A percentile compares a stretch with the other conserved stretches of the same genome.
Conservation (phyloP, 2,329 filamentous ascomycete species). For the Simplicillium sp. region DNA sequence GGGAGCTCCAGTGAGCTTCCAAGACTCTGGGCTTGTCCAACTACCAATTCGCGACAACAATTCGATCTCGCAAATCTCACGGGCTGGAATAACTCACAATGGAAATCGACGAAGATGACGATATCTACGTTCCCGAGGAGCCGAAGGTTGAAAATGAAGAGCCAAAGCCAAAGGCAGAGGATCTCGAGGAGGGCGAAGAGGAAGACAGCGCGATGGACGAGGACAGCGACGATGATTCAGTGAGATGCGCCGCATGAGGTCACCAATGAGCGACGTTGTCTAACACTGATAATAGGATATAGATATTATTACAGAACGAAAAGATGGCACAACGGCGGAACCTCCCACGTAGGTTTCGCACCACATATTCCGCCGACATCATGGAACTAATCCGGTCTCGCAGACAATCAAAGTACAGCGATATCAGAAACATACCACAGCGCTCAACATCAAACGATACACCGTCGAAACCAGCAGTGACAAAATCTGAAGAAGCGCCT, state of each 20-base stretch:
- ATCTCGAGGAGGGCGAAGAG: conserved; percentile 55
- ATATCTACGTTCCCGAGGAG: conserved; percentile 57
- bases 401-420: conserved; percentile 54
- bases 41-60: no score
- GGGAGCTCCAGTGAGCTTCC: not conserved
- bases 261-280: not conserved
- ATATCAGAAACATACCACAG: conserved; percentile 57
- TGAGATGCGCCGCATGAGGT: conserved; percentile 13
- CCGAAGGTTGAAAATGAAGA: conserved; percentile 25
- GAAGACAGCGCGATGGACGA: conserved; percentile 52
- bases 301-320: conserved; percentile 59
- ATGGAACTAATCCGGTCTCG: not conserved
- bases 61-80: no score
- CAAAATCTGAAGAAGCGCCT: conserved; percentile 35
- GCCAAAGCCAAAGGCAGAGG: conserved; percentile 33
- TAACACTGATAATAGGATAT: conserved; percentile 39
- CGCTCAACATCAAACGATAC: conserved; percentile 44
- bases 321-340: conserved; percentile 52
- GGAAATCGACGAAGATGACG: conserved; percentile 60
- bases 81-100: conserved; percentile 25
- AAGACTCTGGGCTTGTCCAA: conserved; percentile 4
- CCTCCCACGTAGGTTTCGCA: conserved; percentile 42
- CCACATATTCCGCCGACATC: not conserved
- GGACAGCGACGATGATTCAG: conserved; percentile 47
- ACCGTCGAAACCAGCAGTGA: conserved; percentile 31